Evolutionary conservation across 2,329 filamentous ascomycete genomes (phyloP).

Genomic region (Elsinoe necatrix): DNA sequence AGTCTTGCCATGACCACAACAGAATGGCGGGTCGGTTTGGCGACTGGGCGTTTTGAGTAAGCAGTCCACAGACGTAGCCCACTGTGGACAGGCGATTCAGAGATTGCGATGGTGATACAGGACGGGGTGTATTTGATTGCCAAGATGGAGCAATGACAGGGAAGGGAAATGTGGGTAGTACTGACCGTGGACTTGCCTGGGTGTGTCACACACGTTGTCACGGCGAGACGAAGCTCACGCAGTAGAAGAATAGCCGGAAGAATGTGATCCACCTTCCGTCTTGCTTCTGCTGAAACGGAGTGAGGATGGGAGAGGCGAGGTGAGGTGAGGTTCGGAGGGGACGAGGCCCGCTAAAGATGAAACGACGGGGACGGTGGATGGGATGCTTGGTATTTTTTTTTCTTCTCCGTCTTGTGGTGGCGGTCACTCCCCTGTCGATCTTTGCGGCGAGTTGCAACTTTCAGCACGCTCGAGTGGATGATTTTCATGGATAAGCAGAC

Average conservation of each 20-base stretch:
- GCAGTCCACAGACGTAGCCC: neutral
- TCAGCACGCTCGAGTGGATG: neutral
- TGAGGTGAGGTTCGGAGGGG: constrained; percentile 4
- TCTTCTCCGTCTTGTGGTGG: neutral
- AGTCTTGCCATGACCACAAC: constrained; percentile 10
- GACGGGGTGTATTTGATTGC: constrained; percentile 9
- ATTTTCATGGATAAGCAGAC: neutral
- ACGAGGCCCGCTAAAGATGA: neutral
- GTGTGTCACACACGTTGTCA: constrained; percentile 3
- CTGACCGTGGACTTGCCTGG: neutral
- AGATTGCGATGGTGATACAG: constrained; percentile 10
- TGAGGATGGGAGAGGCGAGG: constrained; percentile 4
- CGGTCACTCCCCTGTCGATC: neutral
- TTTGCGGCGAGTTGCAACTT: neutral
- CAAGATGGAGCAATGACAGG: constrained; percentile 13
- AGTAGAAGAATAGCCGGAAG: constrained; percentile 2
- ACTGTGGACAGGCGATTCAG: constrained; percentile 4
- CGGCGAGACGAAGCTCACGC: neutral
- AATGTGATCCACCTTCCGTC: constrained; percentile 10
- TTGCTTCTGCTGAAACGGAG: constrained; percentile 8
- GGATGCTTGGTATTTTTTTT: neutral
- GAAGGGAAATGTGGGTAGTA: constrained; percentile 9
- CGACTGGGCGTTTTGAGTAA: constrained; percentile 16
- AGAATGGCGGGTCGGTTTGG: constrained; percentile 17
- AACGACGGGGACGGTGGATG: constrained; percentile 5